These are phyloP conservation scores for Calocera viscosa DNA, from an alignment of 768 basidiomycete genomes.

Conservation along the genomic window DNA sequence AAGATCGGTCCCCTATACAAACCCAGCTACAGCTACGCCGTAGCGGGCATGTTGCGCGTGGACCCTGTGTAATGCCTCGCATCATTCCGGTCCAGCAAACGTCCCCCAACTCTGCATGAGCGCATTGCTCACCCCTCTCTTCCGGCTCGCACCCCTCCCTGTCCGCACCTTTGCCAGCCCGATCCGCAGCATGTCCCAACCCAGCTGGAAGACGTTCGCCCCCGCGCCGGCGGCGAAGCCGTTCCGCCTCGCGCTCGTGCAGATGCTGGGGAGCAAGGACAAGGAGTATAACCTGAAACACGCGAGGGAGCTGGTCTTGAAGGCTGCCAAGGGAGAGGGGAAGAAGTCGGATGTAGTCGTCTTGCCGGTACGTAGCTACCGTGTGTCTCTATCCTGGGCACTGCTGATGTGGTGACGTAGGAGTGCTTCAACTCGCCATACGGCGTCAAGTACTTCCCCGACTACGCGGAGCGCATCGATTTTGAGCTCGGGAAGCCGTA, in stretches of 20 bases:
- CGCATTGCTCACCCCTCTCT: neutral
- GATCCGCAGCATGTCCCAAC: constrained; percentile 2
- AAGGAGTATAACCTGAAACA: constrained; percentile 69
- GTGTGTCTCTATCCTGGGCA: neutral
- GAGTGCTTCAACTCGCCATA: constrained; percentile 87
- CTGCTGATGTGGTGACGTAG: constrained; percentile 28
- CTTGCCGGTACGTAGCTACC: constrained; percentile 48
- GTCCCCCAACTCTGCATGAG: neutral
- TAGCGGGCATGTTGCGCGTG: neutral
- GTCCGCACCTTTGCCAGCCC: neutral
- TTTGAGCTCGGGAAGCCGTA: constrained; percentile 48
- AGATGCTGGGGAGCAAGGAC: constrained; percentile 59
- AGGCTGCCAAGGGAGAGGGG: constrained; percentile 39
- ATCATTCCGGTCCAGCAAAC: neutral
- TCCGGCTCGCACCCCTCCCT: neutral
- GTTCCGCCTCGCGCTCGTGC: constrained; percentile 80
- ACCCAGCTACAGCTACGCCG: too few species aligned
- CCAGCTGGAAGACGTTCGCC: neutral
- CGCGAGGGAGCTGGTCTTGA: constrained; percentile 67
- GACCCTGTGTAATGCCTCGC: neutral
- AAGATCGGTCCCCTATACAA: too few species aligned
- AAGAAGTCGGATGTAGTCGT: constrained; percentile 71
- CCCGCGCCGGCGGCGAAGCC: constrained; percentile 40
- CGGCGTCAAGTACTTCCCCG: constrained; percentile 64
- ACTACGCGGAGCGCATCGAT: constrained; percentile 68